Evolutionary conservation across 305 asterid genomes (phyloP).

Genomic region (Solanum hybrid): DNA sequence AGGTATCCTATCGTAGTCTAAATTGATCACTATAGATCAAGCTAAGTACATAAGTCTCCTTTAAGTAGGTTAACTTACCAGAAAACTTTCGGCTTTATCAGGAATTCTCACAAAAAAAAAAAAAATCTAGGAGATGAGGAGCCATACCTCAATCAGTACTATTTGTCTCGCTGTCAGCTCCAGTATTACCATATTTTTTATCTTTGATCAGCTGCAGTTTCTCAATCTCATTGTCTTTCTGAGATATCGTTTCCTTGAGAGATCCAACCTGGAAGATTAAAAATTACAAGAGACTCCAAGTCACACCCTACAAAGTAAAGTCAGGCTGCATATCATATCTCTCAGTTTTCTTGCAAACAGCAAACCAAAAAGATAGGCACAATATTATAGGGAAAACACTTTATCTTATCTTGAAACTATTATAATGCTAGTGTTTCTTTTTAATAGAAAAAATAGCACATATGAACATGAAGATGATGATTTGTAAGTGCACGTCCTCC

Average conservation of each 20-base stretch:
- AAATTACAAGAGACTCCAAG: not conserved
- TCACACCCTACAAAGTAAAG: not conserved
- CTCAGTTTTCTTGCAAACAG: not conserved
- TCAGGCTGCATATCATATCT: not conserved
- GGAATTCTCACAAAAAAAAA: not conserved
- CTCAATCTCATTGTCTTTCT: conserved; percentile 28
- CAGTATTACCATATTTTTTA: not conserved
- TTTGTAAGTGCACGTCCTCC: not conserved
- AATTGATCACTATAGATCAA: not conserved
- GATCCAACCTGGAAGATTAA: conserved; percentile 18
- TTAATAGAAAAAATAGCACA: not conserved
- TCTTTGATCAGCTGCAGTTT: conserved; percentile 9
- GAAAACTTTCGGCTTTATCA: not conserved
- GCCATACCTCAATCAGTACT: not conserved
- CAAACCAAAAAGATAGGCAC: not conserved
- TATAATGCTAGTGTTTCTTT: not conserved
- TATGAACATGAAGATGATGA: not conserved
- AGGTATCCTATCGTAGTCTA: not conserved
- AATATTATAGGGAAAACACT: not conserved
- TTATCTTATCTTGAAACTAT: not conserved
- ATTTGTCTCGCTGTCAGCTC: not conserved
- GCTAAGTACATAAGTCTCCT: not conserved
- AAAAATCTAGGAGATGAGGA: not conserved
- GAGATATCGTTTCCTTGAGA: conserved; percentile 23
- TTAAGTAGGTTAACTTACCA: not conserved